These are phyloP conservation scores for Medicago lupulina DNA, from an alignment of 306 rosid genomes.

Conservation along the genomic window DNA sequence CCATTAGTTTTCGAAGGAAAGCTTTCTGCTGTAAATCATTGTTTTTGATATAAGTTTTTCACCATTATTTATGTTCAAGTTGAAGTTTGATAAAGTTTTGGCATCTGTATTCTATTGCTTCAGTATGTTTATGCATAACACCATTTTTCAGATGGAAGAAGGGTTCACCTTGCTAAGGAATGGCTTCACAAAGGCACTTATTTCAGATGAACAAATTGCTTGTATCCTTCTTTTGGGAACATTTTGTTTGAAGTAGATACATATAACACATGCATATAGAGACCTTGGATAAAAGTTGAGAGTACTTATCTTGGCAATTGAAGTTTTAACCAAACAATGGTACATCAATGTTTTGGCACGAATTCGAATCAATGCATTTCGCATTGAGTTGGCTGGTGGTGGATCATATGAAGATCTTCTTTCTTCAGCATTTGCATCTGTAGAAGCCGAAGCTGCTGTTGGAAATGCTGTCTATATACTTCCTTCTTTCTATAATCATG, in stretches of 20 bases:
- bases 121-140: slow-evolving; percentile 29
- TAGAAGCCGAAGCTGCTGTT: slow-evolving; percentile 81
- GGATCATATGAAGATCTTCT: slow-evolving; percentile 72
- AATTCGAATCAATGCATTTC: slow-evolving; percentile 88
- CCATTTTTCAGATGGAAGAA: slow-evolving; percentile 77
- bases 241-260: slow-evolving; percentile 39
- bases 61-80: slow-evolving; percentile 22
- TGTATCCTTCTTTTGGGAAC: slow-evolving; percentile 65
- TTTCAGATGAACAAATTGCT: slow-evolving; percentile 59
- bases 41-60: slow-evolving; percentile 10
- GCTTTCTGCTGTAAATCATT: slow-evolving; percentile 8
- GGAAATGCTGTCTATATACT: slow-evolving; percentile 92
- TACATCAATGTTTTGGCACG: slow-evolving; percentile 72
- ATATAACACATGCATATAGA: slow-evolving; percentile 27
- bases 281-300: slow-evolving; percentile 3
- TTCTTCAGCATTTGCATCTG: slow-evolving; percentile 69
- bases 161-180: slow-evolving; percentile 67
- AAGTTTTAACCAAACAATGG: slow-evolving; percentile 90
- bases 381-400: slow-evolving; percentile 73
- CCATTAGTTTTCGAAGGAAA: slow-evolving; percentile 8
- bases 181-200: slow-evolving; percentile 55
- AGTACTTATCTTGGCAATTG: slow-evolving; percentile 57
- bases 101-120: slow-evolving; percentile 18
- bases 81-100: slow-evolving; percentile 30
- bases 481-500: slow-evolving; percentile 93